These are phyloP conservation scores for Aspergillus luchuensis DNA, from an alignment of 2,329 filamentous ascomycete genomes.

Conservation along the genomic window DNA sequence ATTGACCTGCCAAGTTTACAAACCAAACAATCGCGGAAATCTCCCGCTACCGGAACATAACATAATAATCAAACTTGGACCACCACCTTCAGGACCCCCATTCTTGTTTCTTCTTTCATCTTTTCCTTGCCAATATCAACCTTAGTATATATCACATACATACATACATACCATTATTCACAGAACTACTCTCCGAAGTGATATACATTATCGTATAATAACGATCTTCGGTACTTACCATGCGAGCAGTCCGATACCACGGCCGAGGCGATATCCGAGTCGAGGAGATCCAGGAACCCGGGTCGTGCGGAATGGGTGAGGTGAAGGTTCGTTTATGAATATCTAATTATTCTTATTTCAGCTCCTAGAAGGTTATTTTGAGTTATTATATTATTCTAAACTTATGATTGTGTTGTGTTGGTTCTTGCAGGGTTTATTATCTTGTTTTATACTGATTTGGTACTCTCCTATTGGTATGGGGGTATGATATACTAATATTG, in stretches of 20 bases:
- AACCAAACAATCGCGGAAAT: no score
- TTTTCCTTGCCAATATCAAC: no score
- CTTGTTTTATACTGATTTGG: not conserved
- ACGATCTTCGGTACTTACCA: not conserved
- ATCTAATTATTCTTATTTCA: not conserved
- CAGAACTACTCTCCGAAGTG: no score
- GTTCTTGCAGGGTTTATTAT: not conserved
- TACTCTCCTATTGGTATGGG: not conserved
- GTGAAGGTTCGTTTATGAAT: conserved; percentile 39
- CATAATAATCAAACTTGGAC: no score
- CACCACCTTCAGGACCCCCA: no score
- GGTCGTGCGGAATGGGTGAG: conserved; percentile 51
- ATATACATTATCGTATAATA: not conserved
- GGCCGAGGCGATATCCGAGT: conserved; percentile 39
- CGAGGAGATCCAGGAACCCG: conserved; percentile 37
- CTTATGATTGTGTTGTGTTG: not conserved
- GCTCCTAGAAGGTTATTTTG: no score
- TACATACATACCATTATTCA: no score
- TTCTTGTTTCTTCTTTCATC: no score
- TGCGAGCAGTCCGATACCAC: conserved; percentile 40
- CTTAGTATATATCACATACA: no score
- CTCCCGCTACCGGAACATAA: no score
- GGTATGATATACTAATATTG: not conserved
- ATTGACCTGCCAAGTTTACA: no score
- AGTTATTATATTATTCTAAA: no score